Percentiles rank a stretch among this genome's conserved stretches.
Conservation (phyloP, 306 rosid species). For the Alnus glutinosa region DNA sequence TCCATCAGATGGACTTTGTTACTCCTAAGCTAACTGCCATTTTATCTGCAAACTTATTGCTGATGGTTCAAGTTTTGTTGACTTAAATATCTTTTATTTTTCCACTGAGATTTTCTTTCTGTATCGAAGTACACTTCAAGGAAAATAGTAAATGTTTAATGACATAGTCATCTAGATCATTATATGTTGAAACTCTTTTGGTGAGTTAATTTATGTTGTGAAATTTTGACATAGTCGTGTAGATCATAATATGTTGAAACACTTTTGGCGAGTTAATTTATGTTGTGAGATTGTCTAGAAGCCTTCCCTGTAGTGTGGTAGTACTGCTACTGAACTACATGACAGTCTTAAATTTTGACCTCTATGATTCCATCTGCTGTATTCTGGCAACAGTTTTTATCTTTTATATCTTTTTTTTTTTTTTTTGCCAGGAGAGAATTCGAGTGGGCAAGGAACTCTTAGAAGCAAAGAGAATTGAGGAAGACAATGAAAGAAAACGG, state of each 20-base stretch:
- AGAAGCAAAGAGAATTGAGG: constrained; percentile 96
- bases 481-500: constrained; percentile 95
- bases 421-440: constrained; percentile 77
- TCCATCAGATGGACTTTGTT: not conserved
- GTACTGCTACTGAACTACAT: not conserved
- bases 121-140: not conserved
- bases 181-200: not conserved
- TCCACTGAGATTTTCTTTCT: not conserved
- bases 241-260: not conserved
- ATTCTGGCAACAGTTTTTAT: not conserved
- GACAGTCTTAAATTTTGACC: not conserved
- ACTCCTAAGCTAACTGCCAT: not conserved
- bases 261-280: not conserved
- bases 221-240: not conserved
- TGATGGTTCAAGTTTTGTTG: not conserved
- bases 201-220: not conserved
- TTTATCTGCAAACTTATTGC: not conserved
- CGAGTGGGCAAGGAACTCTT: constrained; percentile 94
- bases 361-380: constrained; percentile 3
- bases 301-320: not conserved
- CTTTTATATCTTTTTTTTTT: constrained; percentile 18
- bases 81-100: not conserved
- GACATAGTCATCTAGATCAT: not conserved
- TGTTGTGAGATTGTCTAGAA: not conserved
- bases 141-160: not conserved